phyloP scores from a whole-genome alignment of 75 land plant species.

The Pinus taeda region DNA sequence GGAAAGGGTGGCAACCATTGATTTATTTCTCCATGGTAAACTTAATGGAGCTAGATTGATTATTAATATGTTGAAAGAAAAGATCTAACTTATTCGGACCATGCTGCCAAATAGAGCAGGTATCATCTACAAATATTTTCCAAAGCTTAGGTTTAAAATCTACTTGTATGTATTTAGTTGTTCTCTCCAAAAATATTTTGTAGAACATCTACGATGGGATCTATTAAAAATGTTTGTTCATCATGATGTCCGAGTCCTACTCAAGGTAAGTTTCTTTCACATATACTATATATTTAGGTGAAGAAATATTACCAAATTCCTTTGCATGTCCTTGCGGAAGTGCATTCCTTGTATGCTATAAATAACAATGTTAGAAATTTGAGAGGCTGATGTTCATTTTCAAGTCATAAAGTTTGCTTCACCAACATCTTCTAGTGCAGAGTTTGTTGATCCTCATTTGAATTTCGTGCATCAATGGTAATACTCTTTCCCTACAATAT shows the following conservation, averaged over 20 bases:
- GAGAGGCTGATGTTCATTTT: background rate
- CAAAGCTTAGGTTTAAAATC: background rate
- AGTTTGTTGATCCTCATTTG: constrained; percentile 68
- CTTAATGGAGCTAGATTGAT: too few species aligned
- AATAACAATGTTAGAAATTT: background rate
- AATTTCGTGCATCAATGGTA: constrained; percentile 72
- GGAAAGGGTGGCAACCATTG: too few species aligned
- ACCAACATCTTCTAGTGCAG: constrained; percentile 78
- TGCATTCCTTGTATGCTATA: background rate
- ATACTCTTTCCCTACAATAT: background rate
- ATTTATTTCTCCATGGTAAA: too few species aligned
- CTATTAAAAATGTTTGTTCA: constrained; percentile 54
- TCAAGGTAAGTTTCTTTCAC: constrained; percentile 52
- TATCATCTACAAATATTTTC: too few species aligned
- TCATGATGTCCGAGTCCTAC: constrained; percentile 79
- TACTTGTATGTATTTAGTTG: constrained; percentile 15
- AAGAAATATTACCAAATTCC: background rate
- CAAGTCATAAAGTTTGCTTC: constrained; percentile 67
- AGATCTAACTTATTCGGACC: too few species aligned
- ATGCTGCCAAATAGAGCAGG: too few species aligned
- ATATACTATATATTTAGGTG: background rate
- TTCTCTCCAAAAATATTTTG: constrained; percentile 26
- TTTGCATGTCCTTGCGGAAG: background rate
- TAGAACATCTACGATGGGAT: constrained; percentile 40
- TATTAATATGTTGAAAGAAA: too few species aligned